These are phyloP conservation scores for Blastobotrys apis DNA, from an alignment of 1,139 yeast genomes.

Conservation along the genomic window DNA sequence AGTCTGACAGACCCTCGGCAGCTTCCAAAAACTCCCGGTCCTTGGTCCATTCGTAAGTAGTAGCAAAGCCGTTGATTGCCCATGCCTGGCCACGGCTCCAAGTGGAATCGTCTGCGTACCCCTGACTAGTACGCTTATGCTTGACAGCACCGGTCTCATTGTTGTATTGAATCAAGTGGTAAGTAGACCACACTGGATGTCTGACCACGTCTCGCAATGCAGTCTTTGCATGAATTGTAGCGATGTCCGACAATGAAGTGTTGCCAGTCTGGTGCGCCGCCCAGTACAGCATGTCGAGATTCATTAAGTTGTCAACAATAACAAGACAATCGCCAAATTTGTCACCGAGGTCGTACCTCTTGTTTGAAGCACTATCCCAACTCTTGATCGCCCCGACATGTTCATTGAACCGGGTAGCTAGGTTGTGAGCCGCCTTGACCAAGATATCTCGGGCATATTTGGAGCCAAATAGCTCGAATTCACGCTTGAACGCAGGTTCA, in stretches of 20 bases:
- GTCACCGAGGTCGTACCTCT: conserved; percentile 21
- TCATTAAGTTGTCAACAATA: conserved; percentile 36
- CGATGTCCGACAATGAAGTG: conserved; percentile 28
- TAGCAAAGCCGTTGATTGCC: conserved; percentile 32
- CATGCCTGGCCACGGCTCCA: conserved; percentile 37
- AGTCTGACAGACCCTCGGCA: conserved; percentile 26
- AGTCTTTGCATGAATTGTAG: conserved; percentile 33
- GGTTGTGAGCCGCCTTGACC: conserved; percentile 30
- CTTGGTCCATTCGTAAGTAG: conserved; percentile 30
- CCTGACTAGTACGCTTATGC: conserved; percentile 31
- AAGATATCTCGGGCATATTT: conserved; percentile 24
- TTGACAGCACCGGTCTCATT: conserved; percentile 25
- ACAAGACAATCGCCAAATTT: conserved; percentile 29
- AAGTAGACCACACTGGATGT: conserved; percentile 28
- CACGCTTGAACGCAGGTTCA: conserved; percentile 30
- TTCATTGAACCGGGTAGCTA: conserved; percentile 29
- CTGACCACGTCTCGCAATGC: conserved; percentile 32
- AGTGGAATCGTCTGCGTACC: conserved; percentile 31
- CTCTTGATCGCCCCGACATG: conserved; percentile 30
- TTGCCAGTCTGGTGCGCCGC: conserved; percentile 32
- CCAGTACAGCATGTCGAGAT: conserved; percentile 31
- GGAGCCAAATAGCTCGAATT: conserved; percentile 23
- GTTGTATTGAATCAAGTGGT: conserved; percentile 32
- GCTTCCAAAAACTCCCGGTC: conserved; percentile 29
- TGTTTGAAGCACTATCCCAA: conserved; percentile 28